These are phyloP conservation scores for Diplodia scrobiculata DNA, from an alignment of 2,329 filamentous ascomycete species.

Conservation along the genomic window DNA sequence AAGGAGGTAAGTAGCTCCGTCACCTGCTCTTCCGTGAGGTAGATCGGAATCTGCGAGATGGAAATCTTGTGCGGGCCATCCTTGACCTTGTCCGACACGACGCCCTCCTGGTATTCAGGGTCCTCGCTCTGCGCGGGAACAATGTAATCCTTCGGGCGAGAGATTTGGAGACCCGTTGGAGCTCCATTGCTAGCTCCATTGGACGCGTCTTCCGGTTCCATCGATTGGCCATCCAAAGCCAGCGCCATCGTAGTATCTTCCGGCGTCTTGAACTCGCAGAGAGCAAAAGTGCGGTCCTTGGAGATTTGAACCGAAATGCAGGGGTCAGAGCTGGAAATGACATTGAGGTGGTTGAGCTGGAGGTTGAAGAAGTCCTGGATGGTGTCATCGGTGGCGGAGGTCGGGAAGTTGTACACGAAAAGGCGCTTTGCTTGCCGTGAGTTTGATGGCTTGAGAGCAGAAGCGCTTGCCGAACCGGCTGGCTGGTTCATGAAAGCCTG, in stretches of 20 bases:
- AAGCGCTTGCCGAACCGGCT: conserved; percentile 67
- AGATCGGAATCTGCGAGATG: conserved; percentile 83
- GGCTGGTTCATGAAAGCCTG: conserved; percentile 96
- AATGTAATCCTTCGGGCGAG: conserved; percentile 94
- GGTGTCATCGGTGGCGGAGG: conserved; percentile 71
- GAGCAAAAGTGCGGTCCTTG: conserved; percentile 75
- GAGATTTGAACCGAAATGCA: conserved; percentile 83
- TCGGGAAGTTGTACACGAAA: conserved; percentile 79
- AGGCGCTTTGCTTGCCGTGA: conserved; percentile 93
- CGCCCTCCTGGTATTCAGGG: conserved; percentile 70
- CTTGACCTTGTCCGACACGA: conserved; percentile 77
- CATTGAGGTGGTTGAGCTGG: conserved; percentile 94
- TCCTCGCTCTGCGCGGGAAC: conserved; percentile 79
- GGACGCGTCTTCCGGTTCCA: conserved; percentile 69
- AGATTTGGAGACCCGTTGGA: conserved; percentile 68
- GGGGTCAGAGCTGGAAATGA: conserved; percentile 79
- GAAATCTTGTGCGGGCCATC: conserved; percentile 96
- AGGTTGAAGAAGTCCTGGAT: conserved; percentile 89
- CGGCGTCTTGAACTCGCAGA: conserved; percentile 86
- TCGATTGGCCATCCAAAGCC: conserved; percentile 83
- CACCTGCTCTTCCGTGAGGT: conserved; percentile 88
- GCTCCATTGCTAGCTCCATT: conserved; percentile 59
- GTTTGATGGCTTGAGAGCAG: conserved; percentile 88
- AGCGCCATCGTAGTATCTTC: conserved; percentile 88
- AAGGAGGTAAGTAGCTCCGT: conserved; percentile 87